A percentile compares a stretch with the other conserved stretches of the same genome.
phyloP scores from a whole-genome alignment of 2,329 filamentous ascomycete genomes.

The Penicillium sp. region DNA sequence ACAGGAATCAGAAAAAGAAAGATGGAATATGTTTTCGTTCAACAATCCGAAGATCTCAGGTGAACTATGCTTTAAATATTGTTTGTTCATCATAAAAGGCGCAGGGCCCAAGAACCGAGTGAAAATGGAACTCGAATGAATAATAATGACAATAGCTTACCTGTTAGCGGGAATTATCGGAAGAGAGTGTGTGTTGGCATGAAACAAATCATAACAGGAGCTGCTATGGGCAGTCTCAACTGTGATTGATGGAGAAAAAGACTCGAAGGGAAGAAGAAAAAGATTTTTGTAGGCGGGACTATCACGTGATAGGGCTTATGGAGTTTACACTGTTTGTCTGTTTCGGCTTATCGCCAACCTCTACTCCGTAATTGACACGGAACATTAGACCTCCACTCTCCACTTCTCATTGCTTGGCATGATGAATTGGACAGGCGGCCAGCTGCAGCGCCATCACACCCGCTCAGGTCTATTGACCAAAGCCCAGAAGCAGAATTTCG shows the following conservation, averaged over 20 bases:
- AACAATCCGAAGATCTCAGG: conserved; percentile 40
- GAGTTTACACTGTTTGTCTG: conserved; percentile 7
- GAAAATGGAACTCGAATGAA: not conserved
- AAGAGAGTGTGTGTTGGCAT: conserved; percentile 5
- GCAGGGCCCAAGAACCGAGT: conserved; percentile 4
- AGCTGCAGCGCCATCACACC: conserved; percentile 40
- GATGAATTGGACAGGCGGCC: conserved; percentile 48
- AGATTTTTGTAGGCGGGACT: not conserved
- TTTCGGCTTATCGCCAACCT: not conserved
- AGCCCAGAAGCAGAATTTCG: conserved; percentile 35
- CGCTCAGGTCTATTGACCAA: conserved; percentile 26
- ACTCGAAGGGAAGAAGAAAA: conserved; percentile 7
- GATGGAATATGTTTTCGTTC: conserved; percentile 43
- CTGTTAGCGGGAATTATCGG: conserved; percentile 11
- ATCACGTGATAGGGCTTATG: conserved; percentile 15
- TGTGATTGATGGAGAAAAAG: conserved; percentile 9
- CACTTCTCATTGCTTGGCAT: conserved; percentile 1
- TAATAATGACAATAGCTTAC: conserved; percentile 17
- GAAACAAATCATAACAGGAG: conserved; percentile 3
- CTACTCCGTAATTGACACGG: too few species aligned
- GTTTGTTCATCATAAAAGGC: conserved; percentile 36
- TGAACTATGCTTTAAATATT: conserved; percentile 43
- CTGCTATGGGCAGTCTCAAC: not conserved
- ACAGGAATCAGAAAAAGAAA: conserved; percentile 36
- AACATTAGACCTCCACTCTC: not conserved